Base-by-base conservation (phyloP, 2,329 filamentous ascomycete species). In the Neofusicoccum cordaticola region DNA sequence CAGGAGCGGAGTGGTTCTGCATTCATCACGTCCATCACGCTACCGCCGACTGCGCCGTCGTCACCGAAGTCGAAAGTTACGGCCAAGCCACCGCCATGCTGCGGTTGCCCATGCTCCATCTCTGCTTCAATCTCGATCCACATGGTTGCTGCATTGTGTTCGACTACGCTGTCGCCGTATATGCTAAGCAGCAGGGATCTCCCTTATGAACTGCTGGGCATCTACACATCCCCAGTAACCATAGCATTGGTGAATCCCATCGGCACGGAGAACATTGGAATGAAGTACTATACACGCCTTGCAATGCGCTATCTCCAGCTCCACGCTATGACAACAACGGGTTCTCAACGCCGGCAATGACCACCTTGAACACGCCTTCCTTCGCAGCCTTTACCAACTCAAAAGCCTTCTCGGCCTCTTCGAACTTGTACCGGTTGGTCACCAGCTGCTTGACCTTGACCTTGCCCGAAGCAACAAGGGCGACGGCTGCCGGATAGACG, bases 381-480 rank as follows among this genome's bases (percentile, higher is more conserved):
- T 75, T 65, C 1, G 63, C 68, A n/a, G 67, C 72, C 45, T 76
- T 77, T 0, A 82, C 80, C 35, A 80, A 65, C 60, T 82, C 77
- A 66, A 84, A 85, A 0, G 82, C 82, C 51, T 82, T 71, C 63
- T 81, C 79, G 0, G 82, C 78, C 35, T 83, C 67, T 57, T 83
- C 80, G 65, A 83, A 82, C 27, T 73, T 74, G 69, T 73, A 80
- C 2, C 75, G 71, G 64, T 80, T 73, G 0, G 76, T 81, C 41
- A 81, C 76, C 22, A 80, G 66, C 4, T 69, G 68, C 69, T 79
- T 78, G 2, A 77, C 74, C 58, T 79, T 67, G 17, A 84, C 74
- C 68, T 82, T 83, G 0, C 82, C 80, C n/a, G 74, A 78, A 0
- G 80, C 77, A n/a, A 86, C 75, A 6, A 86, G 72, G 45, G 82